Evolutionary conservation across 192 early-diverging fungal genomes (phyloP).

Genomic region (Coemansia sp.): DNA sequence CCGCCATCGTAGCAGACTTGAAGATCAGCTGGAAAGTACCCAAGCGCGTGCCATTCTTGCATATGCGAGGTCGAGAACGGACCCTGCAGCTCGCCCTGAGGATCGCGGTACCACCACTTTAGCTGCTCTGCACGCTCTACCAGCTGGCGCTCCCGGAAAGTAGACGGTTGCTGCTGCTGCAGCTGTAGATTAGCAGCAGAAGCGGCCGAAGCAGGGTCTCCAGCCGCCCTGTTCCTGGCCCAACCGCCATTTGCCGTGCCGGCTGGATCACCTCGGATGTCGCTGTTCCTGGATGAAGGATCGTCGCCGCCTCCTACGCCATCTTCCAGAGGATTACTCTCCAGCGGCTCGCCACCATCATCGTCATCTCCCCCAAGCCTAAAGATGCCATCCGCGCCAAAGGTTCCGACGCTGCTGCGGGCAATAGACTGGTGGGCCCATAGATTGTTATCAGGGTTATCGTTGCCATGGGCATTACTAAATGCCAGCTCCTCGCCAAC

Average conservation of each 20-base stretch:
- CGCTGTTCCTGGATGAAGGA: neutral
- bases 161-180: conserved; percentile 9
- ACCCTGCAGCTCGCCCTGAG: conserved; percentile 83
- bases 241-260: conserved; percentile 14
- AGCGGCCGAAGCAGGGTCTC: neutral
- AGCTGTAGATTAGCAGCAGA: neutral
- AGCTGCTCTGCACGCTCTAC: conserved; percentile 44
- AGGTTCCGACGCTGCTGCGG: conserved; percentile 65
- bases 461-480: conserved; percentile 40
- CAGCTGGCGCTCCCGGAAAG: conserved; percentile 11
- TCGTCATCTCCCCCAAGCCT: conserved; percentile 58
- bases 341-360: conserved; percentile 19
- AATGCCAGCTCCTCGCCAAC: conserved; percentile 7
- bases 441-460: conserved; percentile 9
- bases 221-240: conserved; percentile 21
- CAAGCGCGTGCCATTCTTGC: conserved; percentile 92
- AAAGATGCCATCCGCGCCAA: conserved; percentile 72
- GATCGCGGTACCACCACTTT: conserved; percentile 86
- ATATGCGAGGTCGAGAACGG: conserved; percentile 88
- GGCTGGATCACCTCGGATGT: neutral
- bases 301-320: neutral
- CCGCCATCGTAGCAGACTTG: conserved; percentile 84
- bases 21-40: conserved; percentile 81
- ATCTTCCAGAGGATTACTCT: neutral
- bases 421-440: conserved; percentile 61